A percentile compares a stretch with the other conserved stretches of the same genome.
phyloP scores from a whole-genome alignment of 257 asterid genomes.

The Solanum chilense region DNA sequence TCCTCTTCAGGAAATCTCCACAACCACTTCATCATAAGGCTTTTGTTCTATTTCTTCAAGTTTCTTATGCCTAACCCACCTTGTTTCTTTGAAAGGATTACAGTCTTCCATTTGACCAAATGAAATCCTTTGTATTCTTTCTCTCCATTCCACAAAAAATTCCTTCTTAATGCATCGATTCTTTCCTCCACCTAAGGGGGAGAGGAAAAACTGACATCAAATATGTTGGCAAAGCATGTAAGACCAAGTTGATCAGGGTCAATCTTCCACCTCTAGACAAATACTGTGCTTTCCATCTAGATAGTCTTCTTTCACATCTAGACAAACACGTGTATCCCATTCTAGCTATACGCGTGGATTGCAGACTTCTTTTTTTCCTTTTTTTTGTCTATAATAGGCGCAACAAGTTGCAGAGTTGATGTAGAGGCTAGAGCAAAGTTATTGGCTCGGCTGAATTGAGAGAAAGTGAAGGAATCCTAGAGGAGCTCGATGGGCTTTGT shows the following conservation, averaged over 20 bases:
- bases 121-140: not conserved
- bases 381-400: not conserved
- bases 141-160: not conserved
- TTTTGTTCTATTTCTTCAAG: not conserved
- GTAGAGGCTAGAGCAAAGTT: not conserved
- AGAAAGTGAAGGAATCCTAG: not conserved
- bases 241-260: not conserved
- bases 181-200: not conserved
- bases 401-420: not conserved
- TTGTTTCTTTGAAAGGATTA: not conserved
- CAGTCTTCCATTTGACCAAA: not conserved
- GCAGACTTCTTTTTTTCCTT: not conserved
- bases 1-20: not conserved
- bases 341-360: not conserved
- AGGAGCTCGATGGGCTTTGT: not conserved
- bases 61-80: not conserved
- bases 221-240: not conserved
- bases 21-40: not conserved
- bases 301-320: not conserved
- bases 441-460: not conserved
- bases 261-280: not conserved
- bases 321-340: not conserved
- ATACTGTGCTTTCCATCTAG: not conserved
- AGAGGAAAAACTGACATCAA: not conserved
- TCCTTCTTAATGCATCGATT: not conserved